Base-by-base conservation (phyloP, 768 basidiomycete species). In the Mycena polygramma region DNA sequence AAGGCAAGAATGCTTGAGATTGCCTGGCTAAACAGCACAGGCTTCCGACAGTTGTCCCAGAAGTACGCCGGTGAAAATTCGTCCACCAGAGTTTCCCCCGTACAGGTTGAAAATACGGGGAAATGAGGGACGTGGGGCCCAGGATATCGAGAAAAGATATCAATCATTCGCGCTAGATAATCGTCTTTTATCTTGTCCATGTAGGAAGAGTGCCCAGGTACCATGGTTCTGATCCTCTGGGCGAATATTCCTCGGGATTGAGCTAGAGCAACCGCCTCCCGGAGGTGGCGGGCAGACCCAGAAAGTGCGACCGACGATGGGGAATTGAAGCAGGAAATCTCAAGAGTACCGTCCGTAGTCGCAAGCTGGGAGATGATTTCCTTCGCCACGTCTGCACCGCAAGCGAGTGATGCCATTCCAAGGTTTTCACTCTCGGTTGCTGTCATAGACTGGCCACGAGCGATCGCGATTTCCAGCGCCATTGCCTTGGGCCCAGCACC, bases 391-490 rank as follows among this genome's bases (percentile, higher is more conserved):
- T 76, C 74, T 1, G 77, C 66, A 19, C 69, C 71, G 72, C 86
- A 86, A 1, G 77, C 73, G 3, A 86, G 53, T 3, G 84, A 85
- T 1, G 84, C 86, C 86, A 87, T 87, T 0, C 82, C 85, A 9
- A 26, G 19, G 77, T 78, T 26, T 68, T 57, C 7, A 63, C 62
- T 69, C 55, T 86, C 83, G 17, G 81, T 67, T 0, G 73, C 57
- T 0, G 78, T 72, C 75, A 86, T 78, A 3, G 82, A 79, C 22
- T 69, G 61, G 20, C 79, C 79, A 13, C 81, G 77, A 2, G 77
- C 77, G 30, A 82, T 76, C 0, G 81, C 77, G n/a, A 82, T 59
- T 57, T 81, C 78, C 39, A 82, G 13, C 0, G 78, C 81, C 72
- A 79, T 68, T 3, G 67, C 74, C 37, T 77, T 75, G 2, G 76